These are phyloP conservation scores for Apiotrichum mycotoxinovorans DNA, from an alignment of 1,284 basidiomycete species.

Conservation along the genomic window DNA sequence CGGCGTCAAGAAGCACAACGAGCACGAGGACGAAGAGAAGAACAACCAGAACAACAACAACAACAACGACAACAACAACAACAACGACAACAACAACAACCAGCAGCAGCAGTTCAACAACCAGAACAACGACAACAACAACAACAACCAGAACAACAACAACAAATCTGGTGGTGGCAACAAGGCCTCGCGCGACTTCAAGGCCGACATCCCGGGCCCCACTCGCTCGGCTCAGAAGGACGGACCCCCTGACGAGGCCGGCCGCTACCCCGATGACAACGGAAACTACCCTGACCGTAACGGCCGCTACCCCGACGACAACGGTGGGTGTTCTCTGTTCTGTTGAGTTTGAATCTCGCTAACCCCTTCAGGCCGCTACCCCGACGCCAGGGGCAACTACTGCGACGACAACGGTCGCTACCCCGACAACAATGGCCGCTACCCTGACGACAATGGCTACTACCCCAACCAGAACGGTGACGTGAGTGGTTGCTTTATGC, in stretches of 20 bases:
- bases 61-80: conserved; percentile 1
- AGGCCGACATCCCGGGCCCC: conserved; percentile 6
- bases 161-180: neutral
- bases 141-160: neutral
- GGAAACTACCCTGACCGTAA: conserved; percentile 1
- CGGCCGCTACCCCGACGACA: neutral
- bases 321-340: neutral
- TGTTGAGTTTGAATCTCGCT: no score
- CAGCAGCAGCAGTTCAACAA: conserved; percentile 1
- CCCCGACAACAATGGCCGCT: neutral
- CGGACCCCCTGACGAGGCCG: conserved; percentile 3
- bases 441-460: neutral
- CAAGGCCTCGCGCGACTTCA: conserved; percentile 3
- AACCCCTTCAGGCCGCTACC: neutral
- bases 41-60: neutral
- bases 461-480: neutral
- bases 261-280: conserved; percentile 7
- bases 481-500: neutral
- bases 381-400: conserved; percentile 2
- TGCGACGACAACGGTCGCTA: neutral
- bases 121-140: conserved; percentile 1
- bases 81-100: neutral
- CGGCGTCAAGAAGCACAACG: conserved; percentile 1
- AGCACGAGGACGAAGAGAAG: neutral
- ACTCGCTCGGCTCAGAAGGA: neutral